Evolutionary conservation across 1,284 basidiomycete species (phyloP).

Genomic region (Sporisorium exsertum): DNA sequence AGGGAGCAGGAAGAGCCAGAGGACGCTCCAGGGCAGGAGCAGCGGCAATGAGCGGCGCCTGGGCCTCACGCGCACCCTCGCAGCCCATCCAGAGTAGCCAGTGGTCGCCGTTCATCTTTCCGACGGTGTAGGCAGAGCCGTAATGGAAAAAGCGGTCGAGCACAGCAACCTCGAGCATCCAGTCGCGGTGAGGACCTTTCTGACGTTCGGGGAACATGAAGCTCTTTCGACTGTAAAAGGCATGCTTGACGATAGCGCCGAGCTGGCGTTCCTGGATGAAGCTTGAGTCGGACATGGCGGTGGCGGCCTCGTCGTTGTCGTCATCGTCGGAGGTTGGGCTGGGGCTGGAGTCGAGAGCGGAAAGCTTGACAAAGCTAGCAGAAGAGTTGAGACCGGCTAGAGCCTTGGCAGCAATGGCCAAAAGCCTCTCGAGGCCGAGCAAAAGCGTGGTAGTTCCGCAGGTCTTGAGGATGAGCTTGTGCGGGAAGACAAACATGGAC

Average conservation of each 20-base stretch:
- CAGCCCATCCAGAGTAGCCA: conserved; percentile 85
- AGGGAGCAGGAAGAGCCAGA: conserved; percentile 44
- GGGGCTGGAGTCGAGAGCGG: conserved; percentile 15
- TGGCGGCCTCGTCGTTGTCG: conserved; percentile 21
- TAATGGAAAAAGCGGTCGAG: conserved; percentile 84
- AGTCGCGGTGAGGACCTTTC: conserved; percentile 90
- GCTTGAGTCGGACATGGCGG: conserved; percentile 40
- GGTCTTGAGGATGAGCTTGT: conserved; percentile 97
- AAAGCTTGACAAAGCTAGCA: conserved; percentile 35
- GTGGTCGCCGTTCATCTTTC: conserved; percentile 98
- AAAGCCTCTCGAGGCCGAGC: conserved; percentile 74
- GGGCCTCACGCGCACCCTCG: conserved; percentile 54
- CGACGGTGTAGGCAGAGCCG: conserved; percentile 94
- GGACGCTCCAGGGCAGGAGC: conserved; percentile 47
- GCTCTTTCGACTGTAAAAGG: conserved; percentile 95
- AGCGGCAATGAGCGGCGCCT: conserved; percentile 58
- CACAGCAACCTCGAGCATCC: conserved; percentile 91
- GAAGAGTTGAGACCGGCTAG: conserved; percentile 69
- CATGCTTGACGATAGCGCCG: conserved; percentile 58
- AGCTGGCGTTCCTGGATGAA: conserved; percentile 47
- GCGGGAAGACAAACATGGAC: conserved; percentile 93
- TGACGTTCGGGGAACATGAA: conserved; percentile 99
- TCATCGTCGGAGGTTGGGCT: conserved; percentile 2
- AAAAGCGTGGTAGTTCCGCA: conserved; percentile 99
- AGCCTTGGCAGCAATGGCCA: conserved; percentile 82